Base-by-base conservation (phyloP, 163 green algal genomes). In the Volvox carteri region DNA sequence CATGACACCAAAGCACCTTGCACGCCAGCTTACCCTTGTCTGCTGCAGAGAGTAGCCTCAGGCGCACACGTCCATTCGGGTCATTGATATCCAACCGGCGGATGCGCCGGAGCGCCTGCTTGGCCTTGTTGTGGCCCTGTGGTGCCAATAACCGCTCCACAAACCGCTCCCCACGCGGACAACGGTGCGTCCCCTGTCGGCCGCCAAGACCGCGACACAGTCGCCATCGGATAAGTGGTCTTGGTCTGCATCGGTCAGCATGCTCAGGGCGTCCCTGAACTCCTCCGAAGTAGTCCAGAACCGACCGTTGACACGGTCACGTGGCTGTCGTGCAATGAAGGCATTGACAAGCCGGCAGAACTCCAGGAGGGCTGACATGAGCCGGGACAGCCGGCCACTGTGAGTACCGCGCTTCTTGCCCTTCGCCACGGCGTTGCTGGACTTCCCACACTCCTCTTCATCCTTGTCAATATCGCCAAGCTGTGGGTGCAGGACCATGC, bases 191-290 rank as follows among this genome's bases (percentile, higher is more conserved):
- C 67, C 67, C 9, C 67, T 8, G 28, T 16, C 5, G 28, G 33
- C 28, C 67, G 7, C 28, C 67, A 76, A 25, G 67, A 76, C 67
- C 67, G 67, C 67, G 28, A 76, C 67, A 44, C 37, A 44, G 67
- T 76, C 33, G 9, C 30, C 67, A 18, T 44, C 67, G 28, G 33
- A 76, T 44, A 76, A 37, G 30, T 76, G 67, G 67, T 76, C 67
- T 37, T 76, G 67, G 67, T 76, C 67, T 37, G 33, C 30, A 18
- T 16, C 12, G 28, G 33, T 76, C 67, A 76, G 33, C 28, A 25
- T 48, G 23, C 28, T 35, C 60, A 73, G 60, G 23, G 28, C 28
- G 8, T 73, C 23, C 23, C 60, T 33, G 60, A 73, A 73, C 60
- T 73, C 60, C 23, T 73, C 60, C 60, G 16, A 35, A 33, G 23